A percentile compares a stretch with the other conserved stretches of the same genome.
phyloP scores from a whole-genome alignment of 495 filamentous ascomycete genomes.

The Parathielavia hyrcaniae region DNA sequence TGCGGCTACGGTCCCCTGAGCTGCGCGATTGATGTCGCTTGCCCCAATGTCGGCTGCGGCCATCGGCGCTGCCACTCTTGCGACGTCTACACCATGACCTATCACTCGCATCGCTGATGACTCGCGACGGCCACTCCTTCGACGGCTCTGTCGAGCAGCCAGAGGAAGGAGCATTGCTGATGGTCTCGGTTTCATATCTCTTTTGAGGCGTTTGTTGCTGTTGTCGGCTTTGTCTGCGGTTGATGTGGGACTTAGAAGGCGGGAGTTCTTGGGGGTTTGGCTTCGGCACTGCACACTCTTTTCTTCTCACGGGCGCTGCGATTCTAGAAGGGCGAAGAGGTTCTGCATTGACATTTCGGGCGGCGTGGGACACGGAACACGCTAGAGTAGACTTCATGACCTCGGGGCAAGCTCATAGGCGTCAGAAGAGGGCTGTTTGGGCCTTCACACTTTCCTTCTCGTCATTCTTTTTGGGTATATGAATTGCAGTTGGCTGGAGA shows the following conservation, averaged over 20 bases:
- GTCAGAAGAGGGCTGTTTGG: too few species aligned
- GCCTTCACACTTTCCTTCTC: too few species aligned
- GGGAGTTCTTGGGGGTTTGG: too few species aligned
- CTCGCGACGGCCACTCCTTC: not conserved
- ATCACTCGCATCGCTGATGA: not conserved
- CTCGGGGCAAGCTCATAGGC: not conserved
- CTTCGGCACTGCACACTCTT: not conserved
- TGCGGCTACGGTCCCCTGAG: conserved; percentile 12
- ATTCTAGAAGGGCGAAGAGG: not conserved
- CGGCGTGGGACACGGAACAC: not conserved
- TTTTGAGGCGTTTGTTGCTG: not conserved
- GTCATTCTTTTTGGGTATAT: too few species aligned
- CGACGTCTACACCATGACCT: not conserved
- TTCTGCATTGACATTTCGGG: not conserved
- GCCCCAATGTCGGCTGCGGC: not conserved
- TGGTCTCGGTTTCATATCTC: not conserved
- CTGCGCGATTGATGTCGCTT: not conserved
- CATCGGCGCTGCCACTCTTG: conserved; percentile 2
- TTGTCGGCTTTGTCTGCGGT: too few species aligned
- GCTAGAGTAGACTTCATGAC: not conserved
- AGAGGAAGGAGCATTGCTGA: not conserved
- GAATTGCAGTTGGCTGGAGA: too few species aligned
- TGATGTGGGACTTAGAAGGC: not conserved
- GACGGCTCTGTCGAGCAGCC: not conserved
- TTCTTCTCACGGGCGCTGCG: not conserved